Conservation (phyloP, 768 basidiomycete genomes). For the Mycena rebaudengoi region DNA sequence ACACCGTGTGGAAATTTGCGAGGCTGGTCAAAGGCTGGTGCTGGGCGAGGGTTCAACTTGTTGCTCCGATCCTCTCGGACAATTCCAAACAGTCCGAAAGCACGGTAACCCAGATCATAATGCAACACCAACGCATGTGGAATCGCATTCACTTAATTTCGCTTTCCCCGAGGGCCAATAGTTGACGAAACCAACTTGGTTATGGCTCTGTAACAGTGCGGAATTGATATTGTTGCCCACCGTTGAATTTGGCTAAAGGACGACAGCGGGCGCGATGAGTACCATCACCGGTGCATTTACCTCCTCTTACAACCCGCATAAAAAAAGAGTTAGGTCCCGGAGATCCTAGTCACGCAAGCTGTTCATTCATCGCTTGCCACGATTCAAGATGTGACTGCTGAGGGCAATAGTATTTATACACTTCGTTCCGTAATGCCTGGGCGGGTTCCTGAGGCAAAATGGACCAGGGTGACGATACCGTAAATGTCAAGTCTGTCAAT, state of each 20-base stretch:
- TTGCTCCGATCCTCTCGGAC: slow-evolving; percentile 10
- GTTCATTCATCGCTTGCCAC: slow-evolving; percentile 1
- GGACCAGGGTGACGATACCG: slow-evolving; percentile 8
- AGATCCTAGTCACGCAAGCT: slow-evolving; percentile 8
- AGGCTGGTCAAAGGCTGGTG: slow-evolving; percentile 7
- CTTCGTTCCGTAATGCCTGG: slow-evolving; percentile 16
- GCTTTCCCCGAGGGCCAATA: slow-evolving; percentile 12
- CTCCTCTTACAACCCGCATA: slow-evolving; percentile 3
- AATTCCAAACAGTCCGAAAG: slow-evolving; percentile 13
- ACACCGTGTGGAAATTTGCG: slow-evolving; percentile 14
- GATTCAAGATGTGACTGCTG: neutral
- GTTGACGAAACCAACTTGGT: slow-evolving; percentile 7
- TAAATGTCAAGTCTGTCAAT: slow-evolving; percentile 17
- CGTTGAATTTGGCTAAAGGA: slow-evolving; percentile 10
- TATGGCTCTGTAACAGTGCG: slow-evolving; percentile 6
- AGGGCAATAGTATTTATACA: slow-evolving; percentile 5
- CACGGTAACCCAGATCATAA: slow-evolving; percentile 5
- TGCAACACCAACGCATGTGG: slow-evolving; percentile 10
- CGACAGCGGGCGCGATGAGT: slow-evolving; percentile 3
- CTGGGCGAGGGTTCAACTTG: slow-evolving; percentile 2
- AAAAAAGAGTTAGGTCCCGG: neutral
- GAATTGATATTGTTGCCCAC: slow-evolving; percentile 11
- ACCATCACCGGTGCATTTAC: slow-evolving; percentile 1
- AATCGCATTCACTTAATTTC: slow-evolving; percentile 9
- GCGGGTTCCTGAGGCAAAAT: slow-evolving; percentile 16